A percentile compares a stretch with the other conserved stretches of the same genome.
Evolutionary conservation across 805 yeast genomes (phyloP).

Genomic region (Pichia gijzeniarum): DNA sequence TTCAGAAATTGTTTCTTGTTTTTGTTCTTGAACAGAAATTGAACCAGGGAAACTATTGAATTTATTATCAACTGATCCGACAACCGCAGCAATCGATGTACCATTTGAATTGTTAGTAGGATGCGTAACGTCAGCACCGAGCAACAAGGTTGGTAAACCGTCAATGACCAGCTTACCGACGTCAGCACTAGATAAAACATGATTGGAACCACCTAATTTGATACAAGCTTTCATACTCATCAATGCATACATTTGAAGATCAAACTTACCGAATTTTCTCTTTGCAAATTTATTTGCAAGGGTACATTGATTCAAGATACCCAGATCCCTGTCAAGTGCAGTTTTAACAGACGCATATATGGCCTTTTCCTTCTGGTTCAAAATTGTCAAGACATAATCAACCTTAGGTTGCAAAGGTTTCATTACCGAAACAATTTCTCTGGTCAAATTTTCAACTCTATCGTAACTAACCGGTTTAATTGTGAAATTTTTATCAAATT

Average conservation of each 20-base stretch:
- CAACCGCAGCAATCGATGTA: conserved; percentile 20
- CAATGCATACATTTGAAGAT: conserved; percentile 26
- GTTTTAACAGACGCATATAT: conserved; percentile 25
- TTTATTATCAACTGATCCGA: conserved; percentile 20
- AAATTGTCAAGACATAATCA: conserved; percentile 21
- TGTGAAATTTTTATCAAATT: conserved; percentile 10
- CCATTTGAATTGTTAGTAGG: conserved; percentile 19
- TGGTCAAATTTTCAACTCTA: conserved; percentile 12
- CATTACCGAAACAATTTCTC: conserved; percentile 12
- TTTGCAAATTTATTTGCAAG: conserved; percentile 24
- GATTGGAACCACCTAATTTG: conserved; percentile 29
- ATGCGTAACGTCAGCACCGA: conserved; percentile 29
- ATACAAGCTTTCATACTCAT: conserved; percentile 29
- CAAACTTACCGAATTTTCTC: conserved; percentile 20
- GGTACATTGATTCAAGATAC: conserved; percentile 27
- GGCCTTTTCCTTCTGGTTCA: conserved; percentile 20
- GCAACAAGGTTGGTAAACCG: conserved; percentile 22
- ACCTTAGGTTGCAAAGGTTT: conserved; percentile 16
- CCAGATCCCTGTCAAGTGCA: conserved; percentile 24
- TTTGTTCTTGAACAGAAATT: conserved; percentile 20
- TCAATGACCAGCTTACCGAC: conserved; percentile 16
- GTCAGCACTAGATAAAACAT: conserved; percentile 16
- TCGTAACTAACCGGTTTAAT: conserved; percentile 11
- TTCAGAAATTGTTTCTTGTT: conserved; percentile 20
- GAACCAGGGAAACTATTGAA: conserved; percentile 26